These are phyloP conservation scores for Suhomyces guaymorum DNA, from an alignment of 1,139 yeast genomes.

Conservation along the genomic window DNA sequence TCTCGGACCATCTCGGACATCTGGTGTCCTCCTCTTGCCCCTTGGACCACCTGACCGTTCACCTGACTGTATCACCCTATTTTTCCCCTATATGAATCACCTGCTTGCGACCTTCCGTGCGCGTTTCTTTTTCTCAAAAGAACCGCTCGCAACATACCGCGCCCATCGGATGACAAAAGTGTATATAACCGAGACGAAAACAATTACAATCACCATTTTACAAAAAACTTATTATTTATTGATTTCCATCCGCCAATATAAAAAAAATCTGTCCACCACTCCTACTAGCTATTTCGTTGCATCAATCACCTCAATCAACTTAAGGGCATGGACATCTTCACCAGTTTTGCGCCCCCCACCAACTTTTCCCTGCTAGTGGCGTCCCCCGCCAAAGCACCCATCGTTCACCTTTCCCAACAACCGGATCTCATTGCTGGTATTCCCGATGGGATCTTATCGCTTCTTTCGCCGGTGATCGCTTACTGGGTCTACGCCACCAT, in stretches of 20 bases:
- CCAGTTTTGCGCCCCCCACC: slow-evolving; percentile 15
- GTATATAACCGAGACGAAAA: background rate
- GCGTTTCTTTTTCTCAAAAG: background rate
- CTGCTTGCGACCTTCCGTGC: too few species aligned
- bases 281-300: too few species aligned
- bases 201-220: too few species aligned
- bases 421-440: slow-evolving; percentile 54
- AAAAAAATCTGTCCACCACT: too few species aligned
- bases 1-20: too few species aligned
- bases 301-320: too few species aligned
- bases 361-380: slow-evolving; percentile 21
- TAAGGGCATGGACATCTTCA: slow-evolving; percentile 5
- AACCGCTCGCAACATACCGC: background rate
- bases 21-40: too few species aligned
- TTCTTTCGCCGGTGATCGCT: slow-evolving; percentile 72
- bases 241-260: too few species aligned
- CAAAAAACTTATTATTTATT: too few species aligned
- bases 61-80: background rate
- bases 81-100: too few species aligned
- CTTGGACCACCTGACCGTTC: background rate
- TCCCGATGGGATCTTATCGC: slow-evolving; percentile 73
- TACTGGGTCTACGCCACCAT: slow-evolving; percentile 79
- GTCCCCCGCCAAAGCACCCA: slow-evolving; percentile 16
- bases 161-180: slow-evolving; percentile 1
- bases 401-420: slow-evolving; percentile 21